Evolutionary conservation across 225 moss, liverwort and hornwort species (phyloP), one percentile per base, ranked within the genome.

Genomic region (Physcomitrium patens): DNA sequence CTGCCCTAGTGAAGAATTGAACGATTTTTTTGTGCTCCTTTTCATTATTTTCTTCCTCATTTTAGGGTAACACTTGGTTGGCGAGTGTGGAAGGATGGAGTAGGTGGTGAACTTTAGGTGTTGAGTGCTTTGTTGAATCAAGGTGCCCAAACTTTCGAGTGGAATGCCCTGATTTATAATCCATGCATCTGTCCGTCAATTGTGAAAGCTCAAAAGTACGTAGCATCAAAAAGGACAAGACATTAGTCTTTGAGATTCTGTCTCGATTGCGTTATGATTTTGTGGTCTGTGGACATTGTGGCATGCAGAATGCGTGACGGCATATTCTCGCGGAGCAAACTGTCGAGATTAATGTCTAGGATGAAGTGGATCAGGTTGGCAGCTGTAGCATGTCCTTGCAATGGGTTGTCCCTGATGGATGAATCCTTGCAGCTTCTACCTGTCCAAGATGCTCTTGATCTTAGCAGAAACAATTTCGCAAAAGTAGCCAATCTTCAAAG

Each of bases 321-420:
- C 99, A 99, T 77, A 87, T 99, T 59, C 95, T 99, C 83, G 90
- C 93, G 37, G 99, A 91, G 72, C 99, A 93, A 52, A 95, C 95
- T 23, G 90, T 86, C 22, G 99, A 99, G 91, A 89, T 99, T 79
- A 85, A 85, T 81, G 99, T 86, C 75, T 87, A n/a, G 93, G 15
- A 79, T 85, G 63, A 86, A 81, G 26, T 99, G 99, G 99, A 95
- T 82, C 67, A 86, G 86, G 71, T 81, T 99, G 74, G 82, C 91
- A 48, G 76, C 89, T 43, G 86, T 93, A 54, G 93, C 91, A 49
- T 95, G 99, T 82, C 86, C 86, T 71, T 90, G 93, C 77, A 95
- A 95, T 77, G 89, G 87, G n/a, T 83, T 99, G 81, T 72, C 77
- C 43, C 82, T 99, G 65, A 99, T 99, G 99, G 99, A 99, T 70